Percentiles rank a stretch among this genome's conserved stretches.
phyloP scores from a whole-genome alignment of 2,329 filamentous ascomycete species.

The Mycocentrospora acerina region DNA sequence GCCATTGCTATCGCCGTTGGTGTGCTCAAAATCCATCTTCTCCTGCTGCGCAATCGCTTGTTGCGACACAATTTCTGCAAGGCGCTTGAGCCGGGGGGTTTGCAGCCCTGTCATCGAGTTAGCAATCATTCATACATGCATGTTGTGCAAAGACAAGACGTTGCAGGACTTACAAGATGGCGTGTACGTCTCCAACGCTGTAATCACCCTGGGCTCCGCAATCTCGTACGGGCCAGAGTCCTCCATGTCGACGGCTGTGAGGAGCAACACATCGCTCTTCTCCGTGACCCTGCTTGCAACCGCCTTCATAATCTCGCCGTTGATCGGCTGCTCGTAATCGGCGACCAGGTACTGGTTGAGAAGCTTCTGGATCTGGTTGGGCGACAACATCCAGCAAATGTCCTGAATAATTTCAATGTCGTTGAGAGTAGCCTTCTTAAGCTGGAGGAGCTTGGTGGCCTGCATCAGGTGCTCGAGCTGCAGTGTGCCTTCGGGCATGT shows the following conservation, averaged over 20 bases:
- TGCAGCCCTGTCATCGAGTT: conserved; percentile 70
- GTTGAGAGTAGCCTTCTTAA: conserved; percentile 98
- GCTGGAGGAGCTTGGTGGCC: conserved; percentile 95
- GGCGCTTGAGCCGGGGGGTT: conserved; percentile 89
- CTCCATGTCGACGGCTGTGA: conserved; percentile 97
- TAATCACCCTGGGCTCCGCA: conserved; percentile 93
- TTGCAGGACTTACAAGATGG: conserved; percentile 75
- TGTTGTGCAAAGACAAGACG: neutral
- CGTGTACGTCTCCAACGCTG: conserved; percentile 95
- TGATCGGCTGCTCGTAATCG: conserved; percentile 98
- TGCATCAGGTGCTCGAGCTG: conserved; percentile 99
- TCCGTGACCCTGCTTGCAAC: conserved; percentile 95
- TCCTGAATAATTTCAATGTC: conserved; percentile 99
- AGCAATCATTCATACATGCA: conserved; percentile 12
- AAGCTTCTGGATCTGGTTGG: conserved; percentile 98
- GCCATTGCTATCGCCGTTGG: conserved; percentile 24
- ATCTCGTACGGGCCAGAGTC: conserved; percentile 98
- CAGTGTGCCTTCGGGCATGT: conserved; percentile 97
- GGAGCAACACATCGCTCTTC: conserved; percentile 92
- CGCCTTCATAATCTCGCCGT: conserved; percentile 99
- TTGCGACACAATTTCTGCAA: conserved; percentile 97
- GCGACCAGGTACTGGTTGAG: conserved; percentile 98
- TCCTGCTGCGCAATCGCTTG: conserved; percentile 96
- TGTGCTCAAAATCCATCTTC: conserved; percentile 63
- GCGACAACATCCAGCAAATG: conserved; percentile 99